Percentiles rank a stretch among this genome's conserved stretches.
Conservation (phyloP, 1,284 basidiomycete genomes). For the Cryptococcus depauperatus region DNA sequence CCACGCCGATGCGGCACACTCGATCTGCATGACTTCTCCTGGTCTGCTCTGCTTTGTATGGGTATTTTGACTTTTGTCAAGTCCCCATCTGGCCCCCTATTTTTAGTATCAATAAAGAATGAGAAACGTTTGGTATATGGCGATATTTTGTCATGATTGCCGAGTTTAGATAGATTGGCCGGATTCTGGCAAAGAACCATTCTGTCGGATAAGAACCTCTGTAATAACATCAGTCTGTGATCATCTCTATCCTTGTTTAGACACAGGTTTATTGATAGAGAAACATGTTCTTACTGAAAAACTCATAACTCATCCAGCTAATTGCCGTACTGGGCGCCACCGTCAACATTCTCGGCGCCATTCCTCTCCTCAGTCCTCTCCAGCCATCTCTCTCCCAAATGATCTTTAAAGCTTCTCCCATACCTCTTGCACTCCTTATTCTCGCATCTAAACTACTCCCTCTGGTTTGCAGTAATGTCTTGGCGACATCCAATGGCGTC, state of each 20-base stretch:
- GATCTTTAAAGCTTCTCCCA: constrained; percentile 80
- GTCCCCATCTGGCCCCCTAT: too few species aligned
- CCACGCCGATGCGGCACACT: too few species aligned
- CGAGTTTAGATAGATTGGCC: constrained; percentile 20
- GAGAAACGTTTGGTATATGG: too few species aligned
- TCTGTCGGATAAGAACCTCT: constrained; percentile 41
- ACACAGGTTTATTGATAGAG: too few species aligned
- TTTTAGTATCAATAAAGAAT: too few species aligned
- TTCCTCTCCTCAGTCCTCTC: constrained; percentile 76
- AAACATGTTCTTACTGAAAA: constrained; percentile 84
- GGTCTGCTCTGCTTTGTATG: too few species aligned
- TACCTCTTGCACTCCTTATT: constrained; percentile 75
- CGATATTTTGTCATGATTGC: neutral
- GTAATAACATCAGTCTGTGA: too few species aligned
- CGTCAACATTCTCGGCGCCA: constrained; percentile 85
- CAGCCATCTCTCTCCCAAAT: constrained; percentile 80
- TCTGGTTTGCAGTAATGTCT: constrained; percentile 75
- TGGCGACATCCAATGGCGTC: constrained; percentile 96
- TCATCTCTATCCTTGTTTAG: too few species aligned
- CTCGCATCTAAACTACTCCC: constrained; percentile 72
- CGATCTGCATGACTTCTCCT: too few species aligned
- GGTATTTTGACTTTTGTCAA: too few species aligned
- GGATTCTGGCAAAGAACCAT: constrained; percentile 36
- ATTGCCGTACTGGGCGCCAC: constrained; percentile 96
- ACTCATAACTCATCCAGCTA: constrained; percentile 95